A percentile compares a stretch with the other conserved stretches of the same genome.
Conservation (phyloP, 176 grass and related monocot genomes). For the Calamus simplicifolius region DNA sequence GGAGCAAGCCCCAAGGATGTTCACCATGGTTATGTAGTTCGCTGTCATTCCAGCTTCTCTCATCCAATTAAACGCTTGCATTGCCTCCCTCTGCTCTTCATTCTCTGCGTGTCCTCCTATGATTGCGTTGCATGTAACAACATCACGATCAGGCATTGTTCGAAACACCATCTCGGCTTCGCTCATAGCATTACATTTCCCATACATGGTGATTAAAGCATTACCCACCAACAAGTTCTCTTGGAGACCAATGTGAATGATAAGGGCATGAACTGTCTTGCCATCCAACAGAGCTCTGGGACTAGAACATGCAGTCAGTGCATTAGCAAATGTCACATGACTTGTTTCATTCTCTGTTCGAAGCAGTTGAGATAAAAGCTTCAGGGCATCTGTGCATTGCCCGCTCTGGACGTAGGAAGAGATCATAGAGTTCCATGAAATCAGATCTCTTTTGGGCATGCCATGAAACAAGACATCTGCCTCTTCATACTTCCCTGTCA, state of each 20-base stretch:
- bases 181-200: slow-evolving; percentile 50
- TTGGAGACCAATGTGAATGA: slow-evolving; percentile 38
- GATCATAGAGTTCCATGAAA: slow-evolving; percentile 85
- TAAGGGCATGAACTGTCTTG: slow-evolving; percentile 58
- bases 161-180: slow-evolving; percentile 41
- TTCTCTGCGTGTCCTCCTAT: slow-evolving; percentile 49
- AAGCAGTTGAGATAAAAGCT: slow-evolving; percentile 30
- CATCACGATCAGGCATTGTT: slow-evolving; percentile 44
- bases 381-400: slow-evolving; percentile 30
- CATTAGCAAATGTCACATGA: slow-evolving; percentile 61
- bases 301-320: slow-evolving; percentile 52
- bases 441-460: slow-evolving; percentile 53
- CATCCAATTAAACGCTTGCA: slow-evolving; percentile 58
- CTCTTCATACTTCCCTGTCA: slow-evolving; percentile 24
- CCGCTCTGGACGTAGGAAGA: slow-evolving; percentile 42
- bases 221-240: slow-evolving; percentile 39
- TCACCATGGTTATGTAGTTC: slow-evolving; percentile 86
- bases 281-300: slow-evolving; percentile 41
- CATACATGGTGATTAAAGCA: slow-evolving; percentile 65
- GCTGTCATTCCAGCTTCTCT: slow-evolving; percentile 27
- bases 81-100: slow-evolving; percentile 29
- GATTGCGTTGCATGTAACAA: slow-evolving; percentile 65
- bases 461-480: slow-evolving; percentile 43
- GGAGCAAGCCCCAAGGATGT: slow-evolving; percentile 43
- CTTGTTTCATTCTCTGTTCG: slow-evolving; percentile 34